Percentiles rank a stretch among this genome's conserved stretches.
phyloP scores from a whole-genome alignment of 2,329 filamentous ascomycete species.

The Trichoderma polysporum region DNA sequence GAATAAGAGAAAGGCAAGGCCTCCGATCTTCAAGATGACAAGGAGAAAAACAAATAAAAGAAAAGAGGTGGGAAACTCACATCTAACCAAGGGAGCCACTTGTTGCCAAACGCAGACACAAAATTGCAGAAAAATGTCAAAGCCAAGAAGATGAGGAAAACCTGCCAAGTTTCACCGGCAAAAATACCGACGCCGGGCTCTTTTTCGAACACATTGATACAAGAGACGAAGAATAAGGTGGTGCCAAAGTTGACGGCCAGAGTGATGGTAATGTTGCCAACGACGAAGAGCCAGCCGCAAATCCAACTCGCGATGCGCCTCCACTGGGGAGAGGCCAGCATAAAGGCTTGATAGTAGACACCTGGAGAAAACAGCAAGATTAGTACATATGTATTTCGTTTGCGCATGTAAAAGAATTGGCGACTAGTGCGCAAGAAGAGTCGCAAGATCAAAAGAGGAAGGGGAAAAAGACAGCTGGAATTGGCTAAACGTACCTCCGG shows the following conservation, averaged over 20 bases:
- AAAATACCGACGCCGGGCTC: constrained; percentile 46
- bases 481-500: constrained; percentile 52
- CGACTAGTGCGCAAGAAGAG: not conserved
- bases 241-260: constrained; percentile 82
- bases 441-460: not conserved
- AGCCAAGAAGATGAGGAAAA: constrained; percentile 69
- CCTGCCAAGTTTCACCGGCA: constrained; percentile 58
- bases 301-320: constrained; percentile 67
- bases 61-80: constrained; percentile 47
- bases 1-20: constrained; percentile 13
- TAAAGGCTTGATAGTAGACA: constrained; percentile 77
- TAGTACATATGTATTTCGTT: not conserved
- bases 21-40: not conserved
- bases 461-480: constrained; percentile 24
- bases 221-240: constrained; percentile 60
- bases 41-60: not conserved
- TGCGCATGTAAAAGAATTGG: not conserved
- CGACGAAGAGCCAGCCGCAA: constrained; percentile 73
- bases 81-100: constrained; percentile 66
- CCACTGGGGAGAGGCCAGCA: constrained; percentile 62
- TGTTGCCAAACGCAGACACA: constrained; percentile 67
- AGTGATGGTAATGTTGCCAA: constrained; percentile 80
- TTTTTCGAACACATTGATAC: constrained; percentile 55
- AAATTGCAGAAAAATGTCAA: constrained; percentile 64
- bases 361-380: constrained; percentile 29